Conservation (phyloP, 192 early-diverging fungal genomes). For the Lobosporangium transversale region DNA sequence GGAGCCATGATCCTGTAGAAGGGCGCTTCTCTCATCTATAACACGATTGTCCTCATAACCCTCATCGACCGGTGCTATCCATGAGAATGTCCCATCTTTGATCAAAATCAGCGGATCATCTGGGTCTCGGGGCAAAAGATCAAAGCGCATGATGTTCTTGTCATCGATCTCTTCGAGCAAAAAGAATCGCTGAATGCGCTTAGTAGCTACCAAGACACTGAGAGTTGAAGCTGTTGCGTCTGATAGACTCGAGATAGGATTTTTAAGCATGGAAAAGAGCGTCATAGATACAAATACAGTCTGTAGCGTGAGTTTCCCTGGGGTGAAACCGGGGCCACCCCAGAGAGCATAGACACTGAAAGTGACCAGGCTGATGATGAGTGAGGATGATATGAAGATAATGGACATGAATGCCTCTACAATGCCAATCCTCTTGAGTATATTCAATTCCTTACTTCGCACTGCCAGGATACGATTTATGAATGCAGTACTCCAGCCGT, state of each 20-base stretch:
- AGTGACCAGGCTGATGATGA: constrained; percentile 47
- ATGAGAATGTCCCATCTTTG: constrained; percentile 16
- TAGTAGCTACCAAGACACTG: constrained; percentile 64
- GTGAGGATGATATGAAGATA: constrained; percentile 31
- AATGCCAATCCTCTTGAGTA: constrained; percentile 22
- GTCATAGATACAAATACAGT: constrained; percentile 73
- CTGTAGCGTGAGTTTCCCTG: constrained; percentile 39
- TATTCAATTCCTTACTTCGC: constrained; percentile 29
- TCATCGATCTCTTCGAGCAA: constrained; percentile 37
- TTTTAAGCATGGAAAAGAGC: constrained; percentile 69
- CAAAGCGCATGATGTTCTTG: constrained; percentile 19
- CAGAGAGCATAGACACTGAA: constrained; percentile 36
- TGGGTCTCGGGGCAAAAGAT: constrained; percentile 5
- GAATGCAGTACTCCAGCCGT: constrained; percentile 49
- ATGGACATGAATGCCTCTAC: constrained; percentile 47
- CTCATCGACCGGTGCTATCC: background rate
- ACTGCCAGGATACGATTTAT: constrained; percentile 23
- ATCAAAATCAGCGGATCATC: constrained; percentile 23
- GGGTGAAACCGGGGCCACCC: constrained; percentile 39
- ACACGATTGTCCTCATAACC: background rate
- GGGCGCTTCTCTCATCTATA: constrained; percentile 3
- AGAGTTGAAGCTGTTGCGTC: constrained; percentile 67
- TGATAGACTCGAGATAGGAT: constrained; percentile 65
- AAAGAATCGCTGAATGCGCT: constrained; percentile 59
- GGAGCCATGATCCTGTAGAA: constrained; percentile 6